These are phyloP conservation scores for Ganoderma resinaceum DNA, from an alignment of 1,284 basidiomycete species.

Conservation along the genomic window DNA sequence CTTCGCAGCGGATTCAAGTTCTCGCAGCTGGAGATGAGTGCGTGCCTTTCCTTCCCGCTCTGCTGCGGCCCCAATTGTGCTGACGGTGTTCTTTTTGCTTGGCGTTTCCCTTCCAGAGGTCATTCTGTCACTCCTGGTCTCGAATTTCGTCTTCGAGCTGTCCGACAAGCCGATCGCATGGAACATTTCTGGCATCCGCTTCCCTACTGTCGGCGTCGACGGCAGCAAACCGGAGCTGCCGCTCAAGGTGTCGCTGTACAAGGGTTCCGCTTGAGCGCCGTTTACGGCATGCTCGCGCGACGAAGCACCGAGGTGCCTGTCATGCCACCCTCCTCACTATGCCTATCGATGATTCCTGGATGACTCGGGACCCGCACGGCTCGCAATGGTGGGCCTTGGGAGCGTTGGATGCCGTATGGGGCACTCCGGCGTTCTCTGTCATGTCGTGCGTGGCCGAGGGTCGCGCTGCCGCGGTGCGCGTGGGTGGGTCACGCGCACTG, in stretches of 20 bases:
- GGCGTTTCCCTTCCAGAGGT: constrained; percentile 21
- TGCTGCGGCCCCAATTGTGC: not conserved
- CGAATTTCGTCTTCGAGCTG: constrained; percentile 25
- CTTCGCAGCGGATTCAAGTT: constrained; percentile 40
- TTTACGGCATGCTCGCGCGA: constrained; percentile 1
- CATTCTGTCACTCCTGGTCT: constrained; percentile 21
- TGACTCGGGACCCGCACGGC: not conserved
- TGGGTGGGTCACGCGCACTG: not conserved
- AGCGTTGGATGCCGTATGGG: not conserved
- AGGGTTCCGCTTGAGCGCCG: constrained; percentile 5
- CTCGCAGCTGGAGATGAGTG: constrained; percentile 41
- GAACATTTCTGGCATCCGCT: constrained; percentile 32
- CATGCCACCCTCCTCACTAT: not conserved
- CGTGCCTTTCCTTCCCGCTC: not conserved
- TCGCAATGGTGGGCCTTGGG: not conserved
- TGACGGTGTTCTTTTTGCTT: not conserved
- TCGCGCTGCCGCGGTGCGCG: constrained; percentile 1
- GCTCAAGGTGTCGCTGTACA: constrained; percentile 25
- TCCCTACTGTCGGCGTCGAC: constrained; percentile 30
- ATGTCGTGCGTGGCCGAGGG: not conserved
- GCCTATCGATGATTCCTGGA: not conserved
- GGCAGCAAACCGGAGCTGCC: constrained; percentile 29
- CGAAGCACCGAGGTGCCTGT: constrained; percentile 1
- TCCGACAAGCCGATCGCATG: constrained; percentile 30
- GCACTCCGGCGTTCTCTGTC: not conserved